Conservation (phyloP, 2,329 filamentous ascomycete species). For the Aspergillus fumigatiaffinis region DNA sequence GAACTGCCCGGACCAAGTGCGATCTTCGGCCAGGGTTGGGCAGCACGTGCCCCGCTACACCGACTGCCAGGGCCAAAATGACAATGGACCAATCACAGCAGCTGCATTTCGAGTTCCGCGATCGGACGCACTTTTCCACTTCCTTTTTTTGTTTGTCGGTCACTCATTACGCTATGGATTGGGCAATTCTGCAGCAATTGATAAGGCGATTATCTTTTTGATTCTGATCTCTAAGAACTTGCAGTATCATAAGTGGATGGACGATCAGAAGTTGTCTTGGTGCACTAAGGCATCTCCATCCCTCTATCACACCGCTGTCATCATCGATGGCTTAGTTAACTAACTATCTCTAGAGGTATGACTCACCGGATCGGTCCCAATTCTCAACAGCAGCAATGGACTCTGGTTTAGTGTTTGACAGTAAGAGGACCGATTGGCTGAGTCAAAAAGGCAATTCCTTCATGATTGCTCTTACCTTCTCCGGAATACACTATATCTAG, state of each 20-base stretch:
- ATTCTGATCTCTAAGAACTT: neutral
- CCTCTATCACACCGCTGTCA: neutral
- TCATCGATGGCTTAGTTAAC: neutral
- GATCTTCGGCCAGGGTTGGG: conserved; percentile 19
- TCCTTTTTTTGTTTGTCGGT: neutral
- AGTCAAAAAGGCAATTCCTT: neutral
- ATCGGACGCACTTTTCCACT: conserved; percentile 10
- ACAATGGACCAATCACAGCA: conserved; percentile 22
- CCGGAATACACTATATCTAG: no score
- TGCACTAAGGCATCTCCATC: no score
- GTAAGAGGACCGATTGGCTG: neutral
- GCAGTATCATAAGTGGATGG: neutral
- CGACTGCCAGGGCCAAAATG: conserved; percentile 12
- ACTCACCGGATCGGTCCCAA: neutral
- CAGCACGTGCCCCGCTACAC: conserved; percentile 27
- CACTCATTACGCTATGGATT: neutral
- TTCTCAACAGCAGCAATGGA: neutral
- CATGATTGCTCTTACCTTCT: no score
- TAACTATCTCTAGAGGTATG: neutral
- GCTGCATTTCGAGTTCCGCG: conserved; percentile 11
- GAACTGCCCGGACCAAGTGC: conserved; percentile 7
- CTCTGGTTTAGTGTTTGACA: neutral
- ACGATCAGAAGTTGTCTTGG: no score
- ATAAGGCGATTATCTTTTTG: neutral
- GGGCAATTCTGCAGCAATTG: neutral